Evolutionary conservation across 805 yeast species (phyloP), one percentile per base, ranked within the genome.

Genomic region (Yarrowia deformans): DNA sequence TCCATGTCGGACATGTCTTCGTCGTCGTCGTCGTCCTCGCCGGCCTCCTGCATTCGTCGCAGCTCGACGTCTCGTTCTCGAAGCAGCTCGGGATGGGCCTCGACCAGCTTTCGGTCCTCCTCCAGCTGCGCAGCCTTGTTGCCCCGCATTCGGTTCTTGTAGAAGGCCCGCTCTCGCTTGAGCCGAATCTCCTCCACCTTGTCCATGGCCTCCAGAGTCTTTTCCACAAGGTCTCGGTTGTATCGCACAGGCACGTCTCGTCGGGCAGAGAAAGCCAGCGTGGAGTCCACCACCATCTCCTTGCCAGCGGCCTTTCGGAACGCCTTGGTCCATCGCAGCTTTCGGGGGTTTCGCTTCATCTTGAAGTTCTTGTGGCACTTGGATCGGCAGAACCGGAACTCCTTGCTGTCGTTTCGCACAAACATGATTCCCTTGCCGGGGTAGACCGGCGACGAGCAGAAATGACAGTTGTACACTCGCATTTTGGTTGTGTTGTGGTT

Each of bases 251-350:
- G 99, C 56, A 95, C 95, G 79, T 95, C 93, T 84, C 99, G 91
- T 83, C 98, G 91, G 74, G 96, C 93, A 70, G 97, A 97, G 80
- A 95, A 95, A 0, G 98, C 91, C 76, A 95, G 85, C 5, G 99
- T 93, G 6, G 97, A 90, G 77, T 95, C 99, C 70, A 95, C 98
- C 32, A 97, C 97, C 84, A 95, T 86, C 79, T 95, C 99, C 80
- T 95, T 95, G 76, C 99, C 99, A 55, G 98, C 98, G 71, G 98
- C 97, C 80, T 95, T 95, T 83, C 99, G 88, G 86, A 95, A 95
- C 1, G 99, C 98, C 81, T 95, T 95, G 69, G 99, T 95, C 99
- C 99, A 95, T 82, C 87, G 90, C 81, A 93, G 88, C 81, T 95
- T 95, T 83, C 99, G 89, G 75, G 99, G 99, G 83, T 95, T 95